Conservation (phyloP, 1,139 yeast species). For the Magnusiomyces paraingens region DNA sequence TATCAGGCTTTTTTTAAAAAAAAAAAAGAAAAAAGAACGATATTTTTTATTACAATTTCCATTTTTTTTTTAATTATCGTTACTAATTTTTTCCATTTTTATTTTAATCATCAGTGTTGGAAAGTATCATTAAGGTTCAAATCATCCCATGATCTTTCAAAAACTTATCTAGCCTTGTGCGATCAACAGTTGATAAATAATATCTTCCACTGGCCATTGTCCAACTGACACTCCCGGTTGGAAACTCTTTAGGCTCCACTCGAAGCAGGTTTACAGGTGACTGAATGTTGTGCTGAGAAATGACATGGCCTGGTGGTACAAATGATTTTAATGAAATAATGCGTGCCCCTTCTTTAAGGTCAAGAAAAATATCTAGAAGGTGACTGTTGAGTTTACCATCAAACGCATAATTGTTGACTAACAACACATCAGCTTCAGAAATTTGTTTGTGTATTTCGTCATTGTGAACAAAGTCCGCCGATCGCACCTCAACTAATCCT, state of each 20-base stretch:
- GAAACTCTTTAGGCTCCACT: constrained; percentile 60
- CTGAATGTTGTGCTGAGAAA: constrained; percentile 48
- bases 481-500: constrained; percentile 51
- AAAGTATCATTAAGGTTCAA: background rate
- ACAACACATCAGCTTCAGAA: constrained; percentile 59
- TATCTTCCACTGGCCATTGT: constrained; percentile 79
- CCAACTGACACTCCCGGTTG: constrained; percentile 79
- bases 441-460: constrained; percentile 48
- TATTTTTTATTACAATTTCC: background rate
- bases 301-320: constrained; percentile 48
- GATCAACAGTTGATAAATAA: constrained; percentile 65
- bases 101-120: background rate
- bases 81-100: background rate
- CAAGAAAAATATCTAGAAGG: constrained; percentile 59
- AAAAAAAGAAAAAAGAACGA: background rate
- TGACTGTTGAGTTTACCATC: constrained; percentile 63
- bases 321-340: constrained; percentile 74
- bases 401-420: constrained; percentile 78
- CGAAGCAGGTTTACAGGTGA: constrained; percentile 52
- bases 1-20: background rate
- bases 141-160: constrained; percentile 8
- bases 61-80: no score
- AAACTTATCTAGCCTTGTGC: constrained; percentile 24
- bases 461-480: constrained; percentile 65
- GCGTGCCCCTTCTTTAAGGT: constrained; percentile 66